phyloP scores from a whole-genome alignment of 2,329 filamentous ascomycete species.

The Epichloe gansuensis region DNA sequence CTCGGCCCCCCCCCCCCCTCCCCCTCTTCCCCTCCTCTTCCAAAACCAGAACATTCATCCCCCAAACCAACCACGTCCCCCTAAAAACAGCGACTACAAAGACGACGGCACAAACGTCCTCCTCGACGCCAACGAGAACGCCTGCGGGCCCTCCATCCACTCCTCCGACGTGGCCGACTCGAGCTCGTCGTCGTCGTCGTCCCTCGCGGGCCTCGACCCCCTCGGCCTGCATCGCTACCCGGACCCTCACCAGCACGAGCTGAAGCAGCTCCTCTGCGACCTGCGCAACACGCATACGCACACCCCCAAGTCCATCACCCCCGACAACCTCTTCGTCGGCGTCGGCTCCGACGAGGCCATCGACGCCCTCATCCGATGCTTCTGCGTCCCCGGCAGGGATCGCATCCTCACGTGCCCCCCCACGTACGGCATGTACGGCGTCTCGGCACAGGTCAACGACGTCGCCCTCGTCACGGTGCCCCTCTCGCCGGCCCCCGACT shows the following conservation, averaged over 20 bases:
- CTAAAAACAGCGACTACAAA: conserved; percentile 72
- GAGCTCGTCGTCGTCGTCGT: conserved; percentile 17
- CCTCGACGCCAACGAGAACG: conserved; percentile 96
- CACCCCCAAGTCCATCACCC: conserved; percentile 58
- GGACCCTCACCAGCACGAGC: conserved; percentile 78
- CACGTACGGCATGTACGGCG: conserved; percentile 96
- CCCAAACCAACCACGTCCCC: conserved; percentile 7
- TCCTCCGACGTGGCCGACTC: conserved; percentile 31
- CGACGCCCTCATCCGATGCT: conserved; percentile 83
- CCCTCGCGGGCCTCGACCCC: conserved; percentile 48
- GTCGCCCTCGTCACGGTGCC: conserved; percentile 78
- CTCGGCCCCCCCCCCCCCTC: conserved; percentile 3
- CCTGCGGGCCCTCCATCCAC: conserved; percentile 70
- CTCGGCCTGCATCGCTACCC: conserved; percentile 85
- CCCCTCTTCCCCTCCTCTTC: too few relatives aligned
- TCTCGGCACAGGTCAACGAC: conserved; percentile 91
- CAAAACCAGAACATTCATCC: background rate
- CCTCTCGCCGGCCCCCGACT: conserved; percentile 56
- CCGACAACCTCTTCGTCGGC: conserved; percentile 83
- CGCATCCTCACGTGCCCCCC: conserved; percentile 95
- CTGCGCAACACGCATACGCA: conserved; percentile 78
- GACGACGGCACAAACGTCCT: conserved; percentile 93
- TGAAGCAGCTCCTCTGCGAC: conserved; percentile 78
- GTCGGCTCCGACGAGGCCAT: conserved; percentile 96
- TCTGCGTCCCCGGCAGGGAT: conserved; percentile 77